Conservation (phyloP, 139 green algal species). For the Chlorella vulgaris region DNA sequence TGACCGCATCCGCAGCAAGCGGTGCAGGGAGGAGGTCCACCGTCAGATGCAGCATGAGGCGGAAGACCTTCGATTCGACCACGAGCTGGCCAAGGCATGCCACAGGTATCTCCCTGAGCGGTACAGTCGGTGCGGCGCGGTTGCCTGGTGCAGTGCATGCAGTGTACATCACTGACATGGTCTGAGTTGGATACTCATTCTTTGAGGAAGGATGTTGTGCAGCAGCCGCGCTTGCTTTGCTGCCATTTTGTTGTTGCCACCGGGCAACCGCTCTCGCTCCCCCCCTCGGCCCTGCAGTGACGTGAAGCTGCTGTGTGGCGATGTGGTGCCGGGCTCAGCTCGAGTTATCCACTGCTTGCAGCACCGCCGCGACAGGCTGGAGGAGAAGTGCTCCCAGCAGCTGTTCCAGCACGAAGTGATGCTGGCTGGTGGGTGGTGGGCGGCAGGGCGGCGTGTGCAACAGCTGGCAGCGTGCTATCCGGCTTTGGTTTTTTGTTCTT, state of each 20-base stretch:
- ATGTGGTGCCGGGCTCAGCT: constrained; percentile 65
- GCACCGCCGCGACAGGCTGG: constrained; percentile 67
- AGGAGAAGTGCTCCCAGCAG: constrained; percentile 62
- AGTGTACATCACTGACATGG: no score
- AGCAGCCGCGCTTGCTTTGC: no score
- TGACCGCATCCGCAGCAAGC: constrained; percentile 4
- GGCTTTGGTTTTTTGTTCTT: background rate
- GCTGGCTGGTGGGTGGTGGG: constrained; percentile 44
- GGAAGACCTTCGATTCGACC: constrained; percentile 88
- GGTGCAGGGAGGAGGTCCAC: constrained; percentile 36
- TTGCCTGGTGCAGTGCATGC: no score
- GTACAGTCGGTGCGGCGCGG: no score
- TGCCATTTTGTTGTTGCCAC: no score
- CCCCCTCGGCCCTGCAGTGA: no score
- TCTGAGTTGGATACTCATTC: no score
- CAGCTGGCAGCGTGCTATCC: no score
- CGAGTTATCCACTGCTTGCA: constrained; percentile 87
- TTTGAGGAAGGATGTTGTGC: no score
- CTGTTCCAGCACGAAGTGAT: constrained; percentile 80
- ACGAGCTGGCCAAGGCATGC: constrained; percentile 75
- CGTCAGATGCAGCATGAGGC: constrained; percentile 53
- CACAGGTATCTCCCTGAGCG: constrained; percentile 12
- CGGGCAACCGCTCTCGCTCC: no score
- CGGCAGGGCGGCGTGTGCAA: background rate
- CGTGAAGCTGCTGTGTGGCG: constrained; percentile 1